Conservation (phyloP, 2,329 filamentous ascomycete species). For the Calonectria naviculata region DNA sequence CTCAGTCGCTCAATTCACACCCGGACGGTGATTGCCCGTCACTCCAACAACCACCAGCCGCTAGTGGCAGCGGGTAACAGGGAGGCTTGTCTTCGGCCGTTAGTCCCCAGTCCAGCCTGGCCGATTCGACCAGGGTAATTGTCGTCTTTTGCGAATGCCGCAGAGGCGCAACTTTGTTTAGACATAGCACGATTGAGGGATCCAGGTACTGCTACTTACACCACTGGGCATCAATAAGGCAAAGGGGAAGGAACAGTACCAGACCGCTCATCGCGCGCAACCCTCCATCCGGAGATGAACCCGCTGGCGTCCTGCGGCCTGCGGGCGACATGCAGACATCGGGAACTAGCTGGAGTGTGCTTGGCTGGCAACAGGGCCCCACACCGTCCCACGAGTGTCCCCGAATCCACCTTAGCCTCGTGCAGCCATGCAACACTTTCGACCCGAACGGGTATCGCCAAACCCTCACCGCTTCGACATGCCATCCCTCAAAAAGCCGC, state of each 20-base stretch:
- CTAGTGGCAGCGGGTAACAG: slow-evolving; percentile 18
- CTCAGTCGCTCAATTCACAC: not conserved
- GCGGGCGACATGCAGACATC: slow-evolving; percentile 24
- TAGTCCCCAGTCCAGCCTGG: not conserved
- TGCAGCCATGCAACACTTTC: slow-evolving; percentile 36
- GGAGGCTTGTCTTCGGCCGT: slow-evolving; percentile 5
- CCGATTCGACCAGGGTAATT: not conserved
- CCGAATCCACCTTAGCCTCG: slow-evolving; percentile 34
- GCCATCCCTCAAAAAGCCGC: slow-evolving; percentile 37
- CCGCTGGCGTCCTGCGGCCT: slow-evolving; percentile 20
- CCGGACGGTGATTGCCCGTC: not conserved
- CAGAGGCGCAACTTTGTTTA: not conserved
- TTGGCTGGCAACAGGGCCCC: slow-evolving; percentile 15
- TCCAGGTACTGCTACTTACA: slow-evolving; percentile 43
- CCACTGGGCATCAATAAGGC: slow-evolving; percentile 51
- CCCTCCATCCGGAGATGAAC: slow-evolving; percentile 14
- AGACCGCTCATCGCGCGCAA: slow-evolving; percentile 5
- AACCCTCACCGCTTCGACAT: slow-evolving; percentile 41
- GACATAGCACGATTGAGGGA: not conserved
- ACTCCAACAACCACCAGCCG: slow-evolving; percentile 19
- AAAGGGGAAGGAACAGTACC: slow-evolving; percentile 39
- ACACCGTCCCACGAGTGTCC: slow-evolving; percentile 28
- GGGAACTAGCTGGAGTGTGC: slow-evolving; percentile 20
- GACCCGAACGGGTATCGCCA: slow-evolving; percentile 40
- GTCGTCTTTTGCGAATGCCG: not conserved